phyloP scores from a whole-genome alignment of 208 protist species.

The Borovskyia barvae region DNA sequence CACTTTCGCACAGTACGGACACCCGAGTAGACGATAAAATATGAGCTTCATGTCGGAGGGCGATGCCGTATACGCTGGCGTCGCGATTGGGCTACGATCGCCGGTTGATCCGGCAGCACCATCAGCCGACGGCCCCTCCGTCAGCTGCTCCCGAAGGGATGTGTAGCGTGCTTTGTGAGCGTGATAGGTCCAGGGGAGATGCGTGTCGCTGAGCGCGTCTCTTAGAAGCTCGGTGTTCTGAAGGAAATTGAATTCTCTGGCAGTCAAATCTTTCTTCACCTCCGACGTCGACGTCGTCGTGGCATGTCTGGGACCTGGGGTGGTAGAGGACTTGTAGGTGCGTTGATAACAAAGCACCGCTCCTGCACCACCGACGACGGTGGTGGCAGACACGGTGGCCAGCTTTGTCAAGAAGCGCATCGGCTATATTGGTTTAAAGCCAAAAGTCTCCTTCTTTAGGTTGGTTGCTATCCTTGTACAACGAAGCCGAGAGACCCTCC shows the following conservation, averaged over 20 bases:
- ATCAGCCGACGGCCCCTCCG: neutral
- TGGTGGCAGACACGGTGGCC: conserved; percentile 6
- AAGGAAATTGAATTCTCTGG: conserved; percentile 66
- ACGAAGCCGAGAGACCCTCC: too few species aligned
- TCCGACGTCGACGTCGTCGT: too few species aligned
- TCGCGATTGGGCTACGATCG: neutral
- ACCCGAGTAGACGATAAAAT: conserved; percentile 76
- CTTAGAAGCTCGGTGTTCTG: conserved; percentile 45
- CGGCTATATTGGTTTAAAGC: too few species aligned
- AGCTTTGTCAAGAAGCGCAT: conserved; percentile 26
- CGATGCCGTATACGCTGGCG: conserved; percentile 8
- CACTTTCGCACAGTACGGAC: conserved; percentile 87
- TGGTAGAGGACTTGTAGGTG: neutral
- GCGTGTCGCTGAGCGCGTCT: conserved; percentile 33
- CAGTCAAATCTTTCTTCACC: conserved; percentile 26
- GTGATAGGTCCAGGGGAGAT: conserved; percentile 53
- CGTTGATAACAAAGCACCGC: conserved; percentile 14
- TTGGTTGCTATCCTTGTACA: too few species aligned
- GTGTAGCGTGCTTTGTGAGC: conserved; percentile 9
- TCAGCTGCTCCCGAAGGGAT: conserved; percentile 8
- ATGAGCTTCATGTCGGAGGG: conserved; percentile 37
- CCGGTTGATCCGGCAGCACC: neutral
- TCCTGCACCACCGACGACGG: conserved; percentile 6
- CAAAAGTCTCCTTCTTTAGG: too few species aligned
- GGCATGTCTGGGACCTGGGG: neutral